Evolutionary conservation across 768 basidiomycete species (phyloP), one percentile per base, ranked within the genome.

Genomic region (Termitomyces sp.): DNA sequence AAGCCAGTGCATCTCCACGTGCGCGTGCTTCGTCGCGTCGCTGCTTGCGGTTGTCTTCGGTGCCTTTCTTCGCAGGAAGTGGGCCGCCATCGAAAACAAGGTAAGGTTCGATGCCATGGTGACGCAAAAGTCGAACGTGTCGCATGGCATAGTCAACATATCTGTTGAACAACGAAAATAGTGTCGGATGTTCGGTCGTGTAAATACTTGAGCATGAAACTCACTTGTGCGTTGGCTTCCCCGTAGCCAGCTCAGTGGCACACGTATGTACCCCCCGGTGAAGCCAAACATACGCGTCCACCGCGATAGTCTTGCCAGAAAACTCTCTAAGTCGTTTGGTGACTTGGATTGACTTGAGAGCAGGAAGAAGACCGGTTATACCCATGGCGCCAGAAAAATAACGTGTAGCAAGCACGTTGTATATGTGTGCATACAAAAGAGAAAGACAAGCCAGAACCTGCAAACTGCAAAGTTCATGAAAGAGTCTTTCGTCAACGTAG

Each of bases 71-170:
- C 16, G 96, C 95, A 8, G 95, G 95, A 32, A 99, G 82, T 10
- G 91, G 91, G 0, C 96, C 96, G 16, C 97, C 97, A 68, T 98
- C 97, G 65, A 99, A 96, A 18, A 99, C 97, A 26, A 99, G 76
- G 70, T 91, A 94, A 1, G 97, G 96, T 51, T 82, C 81, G 58
- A 98, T 91, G 24, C 85, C 84, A 70, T 93, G 81, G 72, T 98
- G 87, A 60, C 85, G 83, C 51, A 99, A 74, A 54, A 98, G 82
- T 30, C 94, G 84, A 44, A 98, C 86, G 33, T 90, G 86, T 63
- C 93, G 86, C 94, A 98, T 96, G 39, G 89, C 89, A 74, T 96
- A 99, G 70, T 96, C 88, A 58, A 98, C 93, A 79, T 97, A 98
- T 76, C 95, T 96, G 30, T 27, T n/a, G 14, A 39, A 39, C 22